A percentile compares a stretch with the other conserved stretches of the same genome.
Conservation (phyloP, 108 stramenopile species). For the Seminavis robusta region DNA sequence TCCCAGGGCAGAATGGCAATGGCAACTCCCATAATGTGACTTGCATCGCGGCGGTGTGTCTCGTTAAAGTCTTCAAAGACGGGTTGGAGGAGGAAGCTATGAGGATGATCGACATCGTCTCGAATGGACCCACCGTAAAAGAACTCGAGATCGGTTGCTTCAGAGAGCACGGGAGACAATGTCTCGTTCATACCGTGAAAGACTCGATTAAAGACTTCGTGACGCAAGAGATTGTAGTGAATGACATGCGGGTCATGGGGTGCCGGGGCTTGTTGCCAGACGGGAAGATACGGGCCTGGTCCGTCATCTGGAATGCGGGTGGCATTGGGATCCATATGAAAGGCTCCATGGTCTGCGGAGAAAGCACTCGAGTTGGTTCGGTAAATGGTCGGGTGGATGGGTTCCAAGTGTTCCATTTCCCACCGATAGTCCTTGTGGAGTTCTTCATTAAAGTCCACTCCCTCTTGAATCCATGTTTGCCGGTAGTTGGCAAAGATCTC, state of each 20-base stretch:
- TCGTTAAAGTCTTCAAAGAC: background rate
- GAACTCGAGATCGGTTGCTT: background rate
- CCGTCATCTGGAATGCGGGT: no score
- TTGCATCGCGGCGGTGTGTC: no score
- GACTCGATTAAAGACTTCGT: background rate
- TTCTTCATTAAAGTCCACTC: no score
- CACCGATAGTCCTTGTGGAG: no score
- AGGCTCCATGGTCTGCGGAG: no score
- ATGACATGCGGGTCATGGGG: background rate
- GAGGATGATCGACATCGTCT: slow-evolving; percentile 6
- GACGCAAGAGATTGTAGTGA: slow-evolving; percentile 7
- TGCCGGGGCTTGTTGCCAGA: slow-evolving; percentile 14
- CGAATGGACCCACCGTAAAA: background rate
- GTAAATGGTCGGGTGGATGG: no score
- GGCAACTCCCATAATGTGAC: slow-evolving; percentile 8
- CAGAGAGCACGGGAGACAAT: background rate
- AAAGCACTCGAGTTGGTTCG: no score
- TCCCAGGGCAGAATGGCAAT: slow-evolving; percentile 12
- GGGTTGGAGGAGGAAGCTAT: slow-evolving; percentile 6
- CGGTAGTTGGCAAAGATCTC: no score
- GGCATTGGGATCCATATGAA: no score
- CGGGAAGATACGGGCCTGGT: slow-evolving; percentile 7
- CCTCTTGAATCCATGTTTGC: no score
- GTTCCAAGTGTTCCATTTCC: no score
- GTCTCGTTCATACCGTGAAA: background rate